phyloP scores from a whole-genome alignment of 495 filamentous ascomycete genomes.

The Cercophora scortea region DNA sequence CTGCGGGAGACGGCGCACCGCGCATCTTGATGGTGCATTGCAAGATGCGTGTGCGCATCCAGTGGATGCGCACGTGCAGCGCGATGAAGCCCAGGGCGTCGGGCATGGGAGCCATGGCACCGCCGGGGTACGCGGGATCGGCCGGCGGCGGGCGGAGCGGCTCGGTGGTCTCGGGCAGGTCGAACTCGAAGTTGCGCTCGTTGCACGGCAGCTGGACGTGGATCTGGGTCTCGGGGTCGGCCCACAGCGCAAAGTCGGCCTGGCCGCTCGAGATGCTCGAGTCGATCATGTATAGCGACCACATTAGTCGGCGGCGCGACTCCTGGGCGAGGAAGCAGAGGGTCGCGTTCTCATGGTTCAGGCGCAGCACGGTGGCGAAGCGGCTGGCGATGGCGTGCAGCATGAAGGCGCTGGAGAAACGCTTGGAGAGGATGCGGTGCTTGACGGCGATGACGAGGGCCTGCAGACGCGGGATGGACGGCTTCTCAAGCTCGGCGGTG shows the following conservation, averaged over 20 bases:
- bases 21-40: slow-evolving; percentile 32
- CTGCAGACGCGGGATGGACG: slow-evolving; percentile 39
- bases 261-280: slow-evolving; percentile 36
- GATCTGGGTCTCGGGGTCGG: slow-evolving; percentile 31
- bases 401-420: slow-evolving; percentile 41
- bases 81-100: slow-evolving; percentile 42
- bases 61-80: slow-evolving; percentile 38
- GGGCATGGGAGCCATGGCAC: slow-evolving; percentile 21
- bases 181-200: slow-evolving; percentile 46
- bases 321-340: slow-evolving; percentile 43
- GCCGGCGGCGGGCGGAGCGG: slow-evolving; percentile 28
- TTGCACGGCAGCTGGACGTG: slow-evolving; percentile 42
- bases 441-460: slow-evolving; percentile 41
- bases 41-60: slow-evolving; percentile 36
- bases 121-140: slow-evolving; percentile 14
- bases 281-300: slow-evolving; percentile 44
- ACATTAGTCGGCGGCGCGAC: slow-evolving; percentile 44
- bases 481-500: slow-evolving; percentile 35
- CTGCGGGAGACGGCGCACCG: slow-evolving; percentile 21
- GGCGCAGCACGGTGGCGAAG: slow-evolving; percentile 38
- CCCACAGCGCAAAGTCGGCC: slow-evolving; percentile 38
- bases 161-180: slow-evolving; percentile 40
- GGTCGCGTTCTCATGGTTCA: slow-evolving; percentile 40
- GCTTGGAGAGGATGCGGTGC: slow-evolving; percentile 38
- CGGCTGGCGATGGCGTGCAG: slow-evolving; percentile 37